phyloP scores from a whole-genome alignment of 164 flowering plant genomes.

The Stephania cephalantha region DNA sequence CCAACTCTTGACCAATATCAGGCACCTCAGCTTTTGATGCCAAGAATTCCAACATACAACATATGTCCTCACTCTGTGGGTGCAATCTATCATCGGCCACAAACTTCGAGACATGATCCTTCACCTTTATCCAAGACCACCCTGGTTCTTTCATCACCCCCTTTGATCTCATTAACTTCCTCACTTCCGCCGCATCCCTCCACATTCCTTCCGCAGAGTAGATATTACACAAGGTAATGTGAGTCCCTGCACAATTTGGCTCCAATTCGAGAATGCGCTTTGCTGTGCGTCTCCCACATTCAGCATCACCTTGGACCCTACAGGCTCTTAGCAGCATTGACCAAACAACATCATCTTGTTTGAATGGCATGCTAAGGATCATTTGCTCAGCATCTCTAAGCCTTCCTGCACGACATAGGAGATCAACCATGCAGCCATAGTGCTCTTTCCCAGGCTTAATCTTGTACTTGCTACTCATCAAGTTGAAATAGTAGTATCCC shows the following conservation, averaged over 20 bases:
- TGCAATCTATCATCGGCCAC: constrained; percentile 63
- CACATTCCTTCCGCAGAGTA: constrained; percentile 66
- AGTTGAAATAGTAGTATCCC: constrained; percentile 59
- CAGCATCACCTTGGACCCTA: constrained; percentile 58
- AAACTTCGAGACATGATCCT: constrained; percentile 56
- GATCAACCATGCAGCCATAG: constrained; percentile 90
- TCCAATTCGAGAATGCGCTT: constrained; percentile 47
- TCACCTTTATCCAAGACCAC: constrained; percentile 77
- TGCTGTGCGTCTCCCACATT: constrained; percentile 57
- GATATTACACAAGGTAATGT: constrained; percentile 61
- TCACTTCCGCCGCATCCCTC: constrained; percentile 64
- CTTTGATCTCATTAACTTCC: constrained; percentile 66
- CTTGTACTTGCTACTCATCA: constrained; percentile 38
- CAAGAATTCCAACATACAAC: constrained; percentile 39
- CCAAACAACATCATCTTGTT: constrained; percentile 83
- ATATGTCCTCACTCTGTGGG: constrained; percentile 50
- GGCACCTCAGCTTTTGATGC: constrained; percentile 23
- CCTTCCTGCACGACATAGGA: constrained; percentile 71
- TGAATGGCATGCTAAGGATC: constrained; percentile 67
- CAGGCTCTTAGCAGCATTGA: constrained; percentile 73
- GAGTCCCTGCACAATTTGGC: constrained; percentile 73
- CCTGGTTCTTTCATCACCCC: constrained; percentile 84
- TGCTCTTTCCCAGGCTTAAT: constrained; percentile 73
- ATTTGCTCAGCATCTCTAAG: constrained; percentile 65
- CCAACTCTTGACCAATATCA: neutral